Evolutionary conservation across 345 rosid species (phyloP).

Genomic region (Alliaria petiolata): DNA sequence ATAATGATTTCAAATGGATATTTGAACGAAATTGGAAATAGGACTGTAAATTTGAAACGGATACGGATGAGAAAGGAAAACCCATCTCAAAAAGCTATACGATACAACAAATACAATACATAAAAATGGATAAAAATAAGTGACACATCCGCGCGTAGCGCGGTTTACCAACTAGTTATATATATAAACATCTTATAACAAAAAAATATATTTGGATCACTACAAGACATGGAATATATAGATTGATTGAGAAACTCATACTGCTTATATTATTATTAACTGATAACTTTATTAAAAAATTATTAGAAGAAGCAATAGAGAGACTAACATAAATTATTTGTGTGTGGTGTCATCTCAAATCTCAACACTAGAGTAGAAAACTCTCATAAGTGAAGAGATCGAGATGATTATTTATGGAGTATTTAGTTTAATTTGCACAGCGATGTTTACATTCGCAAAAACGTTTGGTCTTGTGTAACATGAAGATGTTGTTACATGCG

Average conservation of each 20-base stretch:
- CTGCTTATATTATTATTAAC: neutral
- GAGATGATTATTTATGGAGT: neutral
- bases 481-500: slow-evolving; percentile 4
- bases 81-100: too few relatives aligned
- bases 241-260: neutral
- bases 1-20: too few relatives aligned
- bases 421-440: neutral
- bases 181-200: neutral
- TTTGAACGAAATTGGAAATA: too few relatives aligned
- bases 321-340: neutral
- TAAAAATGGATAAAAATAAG: too few relatives aligned
- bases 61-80: too few relatives aligned
- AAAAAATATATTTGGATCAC: neutral
- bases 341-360: neutral
- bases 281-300: neutral
- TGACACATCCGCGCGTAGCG: too few relatives aligned
- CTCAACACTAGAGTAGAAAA: neutral
- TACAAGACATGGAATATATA: neutral
- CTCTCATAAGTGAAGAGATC: neutral
- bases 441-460: neutral
- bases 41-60: too few relatives aligned
- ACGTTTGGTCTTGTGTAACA: slow-evolving; percentile 14
- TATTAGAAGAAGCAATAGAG: neutral
- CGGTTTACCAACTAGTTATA: too few relatives aligned
- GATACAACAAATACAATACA: too few relatives aligned